A percentile compares a stretch with the other conserved stretches of the same genome.
Conservation (phyloP, 768 basidiomycete species). For the Calocybe indica region DNA sequence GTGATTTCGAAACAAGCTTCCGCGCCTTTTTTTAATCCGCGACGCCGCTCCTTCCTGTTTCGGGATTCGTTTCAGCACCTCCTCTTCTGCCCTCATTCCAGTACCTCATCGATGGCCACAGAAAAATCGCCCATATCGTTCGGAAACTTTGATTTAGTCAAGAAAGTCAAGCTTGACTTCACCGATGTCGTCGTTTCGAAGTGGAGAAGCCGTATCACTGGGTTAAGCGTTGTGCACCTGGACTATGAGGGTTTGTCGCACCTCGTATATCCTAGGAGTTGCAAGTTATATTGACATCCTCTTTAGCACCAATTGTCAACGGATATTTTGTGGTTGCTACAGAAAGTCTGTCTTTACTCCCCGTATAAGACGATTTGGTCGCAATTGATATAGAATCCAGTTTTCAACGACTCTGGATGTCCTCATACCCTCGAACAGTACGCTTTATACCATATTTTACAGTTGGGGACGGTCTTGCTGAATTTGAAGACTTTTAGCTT, state of each 20-base stretch:
- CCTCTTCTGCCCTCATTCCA: conserved; percentile 5
- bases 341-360: conserved; percentile 52
- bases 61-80: conserved; percentile 3
- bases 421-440: conserved; percentile 97
- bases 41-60: conserved; percentile 3
- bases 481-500: conserved; percentile 37
- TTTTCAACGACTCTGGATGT: conserved; percentile 91
- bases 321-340: conserved; percentile 89
- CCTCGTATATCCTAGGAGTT: conserved; percentile 1
- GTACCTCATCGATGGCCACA: conserved; percentile 20
- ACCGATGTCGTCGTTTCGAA: conserved; percentile 80
- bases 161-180: conserved; percentile 68
- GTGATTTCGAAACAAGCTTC: background rate
- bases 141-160: conserved; percentile 83
- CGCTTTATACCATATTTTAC: conserved; percentile 18
- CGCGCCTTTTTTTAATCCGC: background rate
- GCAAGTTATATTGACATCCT: conserved; percentile 10
- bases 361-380: conserved; percentile 1
- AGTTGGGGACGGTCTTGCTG: conserved; percentile 3
- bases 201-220: conserved; percentile 83
- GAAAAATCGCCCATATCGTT: conserved; percentile 30
- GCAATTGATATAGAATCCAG: conserved; percentile 27
- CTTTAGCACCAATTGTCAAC: conserved; percentile 76
- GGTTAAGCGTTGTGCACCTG: conserved; percentile 85
- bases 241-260: conserved; percentile 74